Evolutionary conservation across 345 rosid species (phyloP).

Genomic region (Brassica carinata): DNA sequence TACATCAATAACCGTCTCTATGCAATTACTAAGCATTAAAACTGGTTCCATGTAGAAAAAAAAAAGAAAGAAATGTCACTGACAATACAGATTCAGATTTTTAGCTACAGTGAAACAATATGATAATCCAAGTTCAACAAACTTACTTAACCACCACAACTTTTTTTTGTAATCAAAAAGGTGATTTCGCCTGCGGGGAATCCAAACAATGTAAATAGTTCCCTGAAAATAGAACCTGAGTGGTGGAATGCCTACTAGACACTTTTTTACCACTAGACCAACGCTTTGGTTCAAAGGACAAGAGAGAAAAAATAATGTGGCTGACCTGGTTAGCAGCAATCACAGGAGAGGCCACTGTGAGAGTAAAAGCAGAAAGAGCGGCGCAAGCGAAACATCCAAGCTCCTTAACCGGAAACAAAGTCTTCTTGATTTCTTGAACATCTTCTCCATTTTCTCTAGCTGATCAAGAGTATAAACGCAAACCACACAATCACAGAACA

Average conservation of each 20-base stretch:
- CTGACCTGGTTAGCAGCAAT: slow-evolving; percentile 79
- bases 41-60: too few relatives aligned
- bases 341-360: slow-evolving; percentile 73
- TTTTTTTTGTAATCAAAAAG: too few relatives aligned
- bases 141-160: background rate
- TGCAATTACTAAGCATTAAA: background rate
- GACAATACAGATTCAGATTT: background rate
- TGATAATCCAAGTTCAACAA: background rate
- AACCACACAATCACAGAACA: background rate
- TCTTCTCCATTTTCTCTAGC: slow-evolving; percentile 45
- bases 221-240: too few relatives aligned
- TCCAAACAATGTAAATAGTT: too few relatives aligned
- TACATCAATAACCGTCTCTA: background rate
- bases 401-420: slow-evolving; percentile 49
- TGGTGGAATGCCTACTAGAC: too few relatives aligned
- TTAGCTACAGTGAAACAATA: slow-evolving; percentile 3
- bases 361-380: slow-evolving; percentile 64
- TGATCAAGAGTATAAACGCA: background rate
- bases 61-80: too few relatives aligned
- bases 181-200: too few relatives aligned
- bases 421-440: slow-evolving; percentile 39
- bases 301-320: background rate
- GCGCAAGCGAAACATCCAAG: slow-evolving; percentile 68
- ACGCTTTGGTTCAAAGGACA: too few relatives aligned
- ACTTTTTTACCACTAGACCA: too few relatives aligned